Conservation (phyloP, 192 early-diverging fungal species). For the Umbelopsis ramanniana region DNA sequence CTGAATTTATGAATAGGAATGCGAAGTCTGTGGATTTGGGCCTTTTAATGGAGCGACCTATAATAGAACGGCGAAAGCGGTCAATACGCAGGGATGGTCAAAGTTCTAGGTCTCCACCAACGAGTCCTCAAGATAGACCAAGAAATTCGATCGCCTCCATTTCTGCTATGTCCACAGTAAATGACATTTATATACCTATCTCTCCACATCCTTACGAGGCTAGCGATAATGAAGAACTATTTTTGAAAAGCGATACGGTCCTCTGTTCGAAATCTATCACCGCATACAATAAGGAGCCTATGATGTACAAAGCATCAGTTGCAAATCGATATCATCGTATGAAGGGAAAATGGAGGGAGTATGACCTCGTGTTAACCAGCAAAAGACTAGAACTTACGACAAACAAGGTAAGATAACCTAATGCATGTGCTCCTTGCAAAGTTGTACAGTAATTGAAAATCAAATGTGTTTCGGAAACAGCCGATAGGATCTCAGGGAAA, state of each 20-base stretch:
- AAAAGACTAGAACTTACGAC: background rate
- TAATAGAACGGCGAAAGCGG: background rate
- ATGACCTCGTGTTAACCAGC: constrained; percentile 1
- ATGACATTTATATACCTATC: background rate
- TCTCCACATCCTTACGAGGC: background rate
- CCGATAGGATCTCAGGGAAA: background rate
- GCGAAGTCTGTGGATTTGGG: background rate
- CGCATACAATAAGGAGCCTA: background rate
- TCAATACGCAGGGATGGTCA: background rate
- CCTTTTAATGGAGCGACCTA: background rate
- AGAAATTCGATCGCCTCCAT: background rate
- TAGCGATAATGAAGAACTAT: background rate
- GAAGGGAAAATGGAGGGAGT: constrained; percentile 5
- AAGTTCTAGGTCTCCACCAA: background rate
- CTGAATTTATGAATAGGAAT: background rate
- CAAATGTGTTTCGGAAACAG: background rate
- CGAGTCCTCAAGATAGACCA: background rate
- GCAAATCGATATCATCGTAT: background rate
- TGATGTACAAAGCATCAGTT: constrained; percentile 3
- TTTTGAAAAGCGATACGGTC: background rate
- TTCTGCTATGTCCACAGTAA: background rate
- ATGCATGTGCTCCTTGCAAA: too few species aligned
- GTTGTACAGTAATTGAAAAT: too few species aligned
- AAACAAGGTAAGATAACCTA: background rate
- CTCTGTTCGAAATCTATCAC: background rate